These are phyloP conservation scores for Nicotiana attenuata DNA, from an alignment of 257 asterid genomes.

Conservation along the genomic window DNA sequence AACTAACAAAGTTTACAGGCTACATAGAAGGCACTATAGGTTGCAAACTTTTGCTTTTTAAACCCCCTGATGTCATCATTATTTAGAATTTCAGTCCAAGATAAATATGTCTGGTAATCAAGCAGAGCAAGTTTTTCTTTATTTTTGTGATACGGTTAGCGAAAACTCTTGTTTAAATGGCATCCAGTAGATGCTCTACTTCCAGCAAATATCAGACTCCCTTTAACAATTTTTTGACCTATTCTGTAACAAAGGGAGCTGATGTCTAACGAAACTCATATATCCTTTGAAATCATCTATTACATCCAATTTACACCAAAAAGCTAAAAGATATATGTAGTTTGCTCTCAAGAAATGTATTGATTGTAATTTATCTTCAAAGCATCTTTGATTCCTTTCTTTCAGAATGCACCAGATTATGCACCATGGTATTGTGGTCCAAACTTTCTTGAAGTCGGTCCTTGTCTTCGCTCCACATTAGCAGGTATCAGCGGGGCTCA, in stretches of 20 bases:
- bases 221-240: neutral
- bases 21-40: neutral
- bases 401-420: neutral
- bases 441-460: neutral
- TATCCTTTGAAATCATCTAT: neutral
- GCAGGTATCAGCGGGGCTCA: neutral
- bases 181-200: neutral
- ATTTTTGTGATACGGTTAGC: neutral
- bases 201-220: neutral
- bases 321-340: neutral
- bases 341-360: neutral
- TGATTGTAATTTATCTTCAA: constrained; percentile 1
- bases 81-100: neutral
- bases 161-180: neutral
- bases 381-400: neutral
- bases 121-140: neutral
- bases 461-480: neutral
- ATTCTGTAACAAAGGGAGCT: neutral
- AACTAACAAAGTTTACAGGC: constrained; percentile 2
- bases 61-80: neutral
- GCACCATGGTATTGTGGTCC: neutral
- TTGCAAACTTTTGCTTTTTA: neutral
- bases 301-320: neutral
- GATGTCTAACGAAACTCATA: neutral
- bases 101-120: neutral